phyloP scores from a whole-genome alignment of 140 eudicot genomes.

The Bidens hawaiensis region DNA sequence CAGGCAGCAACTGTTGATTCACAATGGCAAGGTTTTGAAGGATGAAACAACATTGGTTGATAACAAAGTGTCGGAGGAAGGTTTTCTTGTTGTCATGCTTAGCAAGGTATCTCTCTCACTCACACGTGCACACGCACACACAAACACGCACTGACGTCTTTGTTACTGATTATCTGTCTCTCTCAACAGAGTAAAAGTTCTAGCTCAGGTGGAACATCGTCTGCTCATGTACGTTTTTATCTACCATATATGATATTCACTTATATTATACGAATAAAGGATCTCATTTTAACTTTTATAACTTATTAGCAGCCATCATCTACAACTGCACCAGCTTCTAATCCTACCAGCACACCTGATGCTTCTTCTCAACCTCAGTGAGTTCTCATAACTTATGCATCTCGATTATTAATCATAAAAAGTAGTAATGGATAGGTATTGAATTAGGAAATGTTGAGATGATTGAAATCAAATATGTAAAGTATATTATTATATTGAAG shows the following conservation, averaged over 20 bases:
- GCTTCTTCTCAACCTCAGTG: conserved; percentile 40
- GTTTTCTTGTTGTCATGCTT: conserved; percentile 97
- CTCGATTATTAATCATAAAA: background rate
- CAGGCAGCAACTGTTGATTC: conserved; percentile 89
- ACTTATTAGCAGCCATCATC: conserved; percentile 63
- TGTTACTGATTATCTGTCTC: conserved; percentile 1
- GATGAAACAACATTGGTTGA: conserved; percentile 91
- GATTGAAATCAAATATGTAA: too few relatives aligned
- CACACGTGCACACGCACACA: background rate
- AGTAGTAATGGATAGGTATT: background rate
- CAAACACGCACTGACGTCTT: background rate
- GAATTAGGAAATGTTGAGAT: too few relatives aligned
- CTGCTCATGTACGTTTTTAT: conserved; percentile 63
- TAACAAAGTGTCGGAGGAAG: conserved; percentile 90
- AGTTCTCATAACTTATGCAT: conserved; percentile 22
- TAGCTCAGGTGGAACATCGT: conserved; percentile 54
- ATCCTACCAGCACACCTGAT: conserved; percentile 45
- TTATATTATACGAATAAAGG: background rate
- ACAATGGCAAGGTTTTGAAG: conserved; percentile 91
- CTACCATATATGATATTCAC: conserved; percentile 3
- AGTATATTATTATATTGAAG: too few relatives aligned
- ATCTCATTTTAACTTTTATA: conserved; percentile 17
- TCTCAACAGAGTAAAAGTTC: conserved; percentile 56
- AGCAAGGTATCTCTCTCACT: conserved; percentile 61
- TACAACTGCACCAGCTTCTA: conserved; percentile 36